Base-by-base conservation (phyloP, 768 basidiomycete genomes). In the Leucocoprinus sp. region DNA sequence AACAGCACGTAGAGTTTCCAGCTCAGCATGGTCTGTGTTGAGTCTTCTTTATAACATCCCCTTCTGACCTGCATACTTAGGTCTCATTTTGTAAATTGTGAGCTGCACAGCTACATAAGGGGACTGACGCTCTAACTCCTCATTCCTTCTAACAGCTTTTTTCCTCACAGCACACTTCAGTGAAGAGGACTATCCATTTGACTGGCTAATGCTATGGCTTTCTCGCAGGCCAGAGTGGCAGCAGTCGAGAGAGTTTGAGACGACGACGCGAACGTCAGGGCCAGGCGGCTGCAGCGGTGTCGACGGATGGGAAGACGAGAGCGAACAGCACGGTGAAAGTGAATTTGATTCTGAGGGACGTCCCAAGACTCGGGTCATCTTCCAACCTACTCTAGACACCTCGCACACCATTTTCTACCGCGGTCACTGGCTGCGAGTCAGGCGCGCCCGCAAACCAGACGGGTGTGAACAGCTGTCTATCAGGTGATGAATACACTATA, bases 121-220 rank as follows among this genome's bases (percentile, higher is more conserved):
- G 12, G 15, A 37, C 33, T 37, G 17, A 18, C 43, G 37, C 42
- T 45, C 54, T 52, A 46, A 49, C 52, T 61, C 38, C 48, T 49
- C 26, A 41, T 51, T 54, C 48, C 50, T 50, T 50, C 53, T 53
- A 56, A 9, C 60, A 84, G 82, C 83, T 0, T 85, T 85, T 73
- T 91, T 90, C 78, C 77, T 91, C 42, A 91, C 88, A 12, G 88
- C 88, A 7, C 84, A 90, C 63, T 91, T 91, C 68, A 84, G 80
- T 52, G 88, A 91, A 65, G 88, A 91, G 62, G 88, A 91, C 58
- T 85, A 85, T 52, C 88, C 87, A 3, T 91, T 89, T 54, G 87
- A 91, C 64, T 91, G 87, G 87, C 73, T 91, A 42, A 90, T 90
- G 84, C 73, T 89, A 24, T 91, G 87, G 87, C 77, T 91, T 39